Evolutionary conservation across 208 protist genomes (phyloP).

Genomic region (Leishmania braziliensis): DNA sequence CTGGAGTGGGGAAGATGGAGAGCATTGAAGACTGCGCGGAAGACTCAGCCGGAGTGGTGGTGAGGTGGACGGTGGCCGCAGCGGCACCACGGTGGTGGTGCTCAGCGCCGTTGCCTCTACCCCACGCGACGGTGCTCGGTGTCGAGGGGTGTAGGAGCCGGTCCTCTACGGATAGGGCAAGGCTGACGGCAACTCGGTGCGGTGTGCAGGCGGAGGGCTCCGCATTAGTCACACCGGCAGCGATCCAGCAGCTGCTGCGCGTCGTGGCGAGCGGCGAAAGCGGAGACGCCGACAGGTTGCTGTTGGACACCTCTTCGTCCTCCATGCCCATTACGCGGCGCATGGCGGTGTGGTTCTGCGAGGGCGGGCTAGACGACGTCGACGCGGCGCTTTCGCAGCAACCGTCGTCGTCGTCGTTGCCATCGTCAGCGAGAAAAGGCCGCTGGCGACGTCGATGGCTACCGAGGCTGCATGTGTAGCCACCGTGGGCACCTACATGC

Average conservation of each 20-base stretch:
- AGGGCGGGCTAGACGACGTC: constrained; percentile 29
- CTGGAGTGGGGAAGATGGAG: constrained; percentile 26
- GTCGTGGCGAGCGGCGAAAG: background rate
- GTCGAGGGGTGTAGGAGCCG: constrained; percentile 18
- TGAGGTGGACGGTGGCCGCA: background rate
- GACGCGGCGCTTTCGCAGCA: background rate
- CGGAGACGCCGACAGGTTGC: background rate
- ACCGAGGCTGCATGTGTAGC: background rate
- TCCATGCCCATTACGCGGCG: constrained; percentile 3
- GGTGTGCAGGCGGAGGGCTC: background rate
- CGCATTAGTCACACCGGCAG: background rate
- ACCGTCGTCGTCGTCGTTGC: background rate
- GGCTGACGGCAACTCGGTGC: constrained; percentile 8
- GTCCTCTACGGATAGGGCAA: constrained; percentile 16
- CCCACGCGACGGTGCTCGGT: constrained; percentile 25
- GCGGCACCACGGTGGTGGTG: background rate
- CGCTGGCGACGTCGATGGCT: background rate
- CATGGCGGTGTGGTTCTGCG: constrained; percentile 21
- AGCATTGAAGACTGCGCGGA: constrained; percentile 4
- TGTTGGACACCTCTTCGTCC: background rate
- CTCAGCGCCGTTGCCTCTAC: background rate
- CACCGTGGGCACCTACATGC: background rate
- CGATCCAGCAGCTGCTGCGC: background rate
- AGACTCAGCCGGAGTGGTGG: background rate
- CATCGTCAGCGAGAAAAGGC: background rate